Evolutionary conservation across 2,329 filamentous ascomycete genomes (phyloP).

Genomic region (Colletotrichum siamense): DNA sequence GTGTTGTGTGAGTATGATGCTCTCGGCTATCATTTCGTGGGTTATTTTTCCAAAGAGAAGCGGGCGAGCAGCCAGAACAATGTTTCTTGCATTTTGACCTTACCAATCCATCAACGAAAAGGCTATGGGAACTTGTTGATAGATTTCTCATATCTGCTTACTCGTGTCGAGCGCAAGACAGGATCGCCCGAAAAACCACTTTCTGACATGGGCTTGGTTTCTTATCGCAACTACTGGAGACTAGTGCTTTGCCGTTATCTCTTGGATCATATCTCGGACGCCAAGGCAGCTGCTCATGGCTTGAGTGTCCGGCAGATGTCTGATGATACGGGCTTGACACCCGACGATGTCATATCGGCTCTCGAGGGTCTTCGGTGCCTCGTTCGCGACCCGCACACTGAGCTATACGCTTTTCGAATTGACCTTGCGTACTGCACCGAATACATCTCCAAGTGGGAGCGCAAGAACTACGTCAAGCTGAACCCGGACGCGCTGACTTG

Average conservation of each 20-base stretch:
- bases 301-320: conserved; percentile 75
- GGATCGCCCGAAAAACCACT: conserved; percentile 97
- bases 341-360: conserved; percentile 94
- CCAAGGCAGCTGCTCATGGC: conserved; percentile 39
- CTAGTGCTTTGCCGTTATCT: conserved; percentile 87
- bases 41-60: conserved; percentile 99
- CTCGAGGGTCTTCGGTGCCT: conserved; percentile 89
- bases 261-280: conserved; percentile 56
- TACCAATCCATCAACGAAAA: conserved; percentile 96
- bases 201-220: conserved; percentile 97
- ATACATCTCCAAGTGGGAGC: conserved; percentile 88
- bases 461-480: conserved; percentile 85
- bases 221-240: conserved; percentile 97
- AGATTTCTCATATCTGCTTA: conserved; percentile 97
- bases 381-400: conserved; percentile 87
- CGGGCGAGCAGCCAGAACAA: conserved; percentile 94
- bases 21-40: conserved; percentile 92
- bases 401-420: conserved; percentile 86
- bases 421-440: conserved; percentile 85
- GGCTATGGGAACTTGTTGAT: conserved; percentile 97
- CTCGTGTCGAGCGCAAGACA: conserved; percentile 89
- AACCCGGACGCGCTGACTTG: conserved; percentile 83
- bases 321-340: conserved; percentile 90
- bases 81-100: conserved; percentile 93
- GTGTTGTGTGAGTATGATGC: conserved; percentile 95